Evolutionary conservation across 2,329 filamentous ascomycete genomes (phyloP).

Genomic region (Xylaria sp.): DNA sequence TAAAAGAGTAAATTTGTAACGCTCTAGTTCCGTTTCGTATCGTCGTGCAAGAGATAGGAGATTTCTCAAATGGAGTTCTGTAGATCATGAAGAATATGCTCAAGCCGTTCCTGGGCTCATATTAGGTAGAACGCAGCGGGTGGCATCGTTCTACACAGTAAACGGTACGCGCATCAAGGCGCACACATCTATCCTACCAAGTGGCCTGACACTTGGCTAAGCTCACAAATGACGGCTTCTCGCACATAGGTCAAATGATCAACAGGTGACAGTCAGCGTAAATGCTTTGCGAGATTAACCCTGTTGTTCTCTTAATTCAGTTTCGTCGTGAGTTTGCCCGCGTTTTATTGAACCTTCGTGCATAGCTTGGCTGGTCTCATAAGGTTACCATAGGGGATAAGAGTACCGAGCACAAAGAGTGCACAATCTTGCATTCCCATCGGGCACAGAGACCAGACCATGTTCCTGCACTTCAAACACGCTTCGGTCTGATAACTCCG

Average conservation of each 20-base stretch:
- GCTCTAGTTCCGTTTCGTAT: background rate
- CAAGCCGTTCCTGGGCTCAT: background rate
- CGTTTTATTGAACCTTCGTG: background rate
- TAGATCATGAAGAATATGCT: background rate
- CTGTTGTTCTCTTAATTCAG: too few species aligned
- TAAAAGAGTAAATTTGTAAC: background rate
- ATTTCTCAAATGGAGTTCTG: background rate
- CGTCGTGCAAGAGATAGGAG: background rate
- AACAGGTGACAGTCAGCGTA: too few species aligned
- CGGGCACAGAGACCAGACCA: background rate
- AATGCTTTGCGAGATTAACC: too few species aligned
- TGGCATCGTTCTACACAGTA: background rate
- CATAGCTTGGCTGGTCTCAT: background rate
- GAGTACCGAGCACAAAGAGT: too few species aligned
- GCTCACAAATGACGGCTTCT: background rate
- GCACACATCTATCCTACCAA: background rate
- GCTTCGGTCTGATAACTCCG: conserved; percentile 6
- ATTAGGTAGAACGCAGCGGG: background rate
- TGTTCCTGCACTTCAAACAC: conserved; percentile 1
- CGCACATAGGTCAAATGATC: background rate
- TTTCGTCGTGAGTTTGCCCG: background rate
- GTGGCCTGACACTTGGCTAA: background rate
- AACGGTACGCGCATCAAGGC: background rate
- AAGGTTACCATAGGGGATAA: background rate
- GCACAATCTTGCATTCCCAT: background rate